Conservation (phyloP, 768 basidiomycete species). For the Megacollybia marginata region DNA sequence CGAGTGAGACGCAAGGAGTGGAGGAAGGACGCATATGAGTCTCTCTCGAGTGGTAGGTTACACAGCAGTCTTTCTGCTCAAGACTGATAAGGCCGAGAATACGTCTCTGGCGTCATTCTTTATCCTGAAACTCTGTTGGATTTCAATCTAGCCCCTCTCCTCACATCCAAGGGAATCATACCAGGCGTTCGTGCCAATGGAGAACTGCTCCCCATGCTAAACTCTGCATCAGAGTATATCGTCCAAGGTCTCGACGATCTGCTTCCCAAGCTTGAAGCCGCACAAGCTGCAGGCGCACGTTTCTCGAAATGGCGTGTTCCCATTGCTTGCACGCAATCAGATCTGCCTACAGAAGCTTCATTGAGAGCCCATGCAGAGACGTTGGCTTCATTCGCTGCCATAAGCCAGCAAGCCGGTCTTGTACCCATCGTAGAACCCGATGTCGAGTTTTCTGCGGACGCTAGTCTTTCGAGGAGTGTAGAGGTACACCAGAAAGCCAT, state of each 20-base stretch:
- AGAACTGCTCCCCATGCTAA: conserved; percentile 37
- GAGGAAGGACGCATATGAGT: conserved; percentile 36
- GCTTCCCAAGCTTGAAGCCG: conserved; percentile 32
- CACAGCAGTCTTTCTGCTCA: background rate
- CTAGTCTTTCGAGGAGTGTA: conserved; percentile 34
- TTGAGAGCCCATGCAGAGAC: conserved; percentile 41
- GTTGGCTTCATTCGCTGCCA: conserved; percentile 39
- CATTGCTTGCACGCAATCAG: conserved; percentile 32
- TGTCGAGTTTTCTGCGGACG: conserved; percentile 41
- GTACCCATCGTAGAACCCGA: conserved; percentile 50
- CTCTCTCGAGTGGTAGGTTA: conserved; percentile 29
- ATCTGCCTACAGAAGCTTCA: conserved; percentile 31
- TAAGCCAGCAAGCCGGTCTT: conserved; percentile 43
- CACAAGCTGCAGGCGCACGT: conserved; percentile 35
- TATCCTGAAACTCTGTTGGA: conserved; percentile 40
- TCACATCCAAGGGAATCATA: conserved; percentile 37
- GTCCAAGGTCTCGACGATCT: conserved; percentile 45
- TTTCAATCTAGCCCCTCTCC: conserved; percentile 38
- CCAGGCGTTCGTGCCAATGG: conserved; percentile 44
- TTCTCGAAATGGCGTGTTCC: conserved; percentile 48
- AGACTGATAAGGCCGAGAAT: conserved; percentile 19
- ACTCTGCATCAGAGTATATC: conserved; percentile 36
- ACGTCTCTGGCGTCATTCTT: conserved; percentile 47
- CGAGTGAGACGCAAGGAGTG: conserved; percentile 32
- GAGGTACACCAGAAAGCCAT: conserved; percentile 41